phyloP scores from a whole-genome alignment of 352 stramenopile species.

The Pythium oligandrum region DNA sequence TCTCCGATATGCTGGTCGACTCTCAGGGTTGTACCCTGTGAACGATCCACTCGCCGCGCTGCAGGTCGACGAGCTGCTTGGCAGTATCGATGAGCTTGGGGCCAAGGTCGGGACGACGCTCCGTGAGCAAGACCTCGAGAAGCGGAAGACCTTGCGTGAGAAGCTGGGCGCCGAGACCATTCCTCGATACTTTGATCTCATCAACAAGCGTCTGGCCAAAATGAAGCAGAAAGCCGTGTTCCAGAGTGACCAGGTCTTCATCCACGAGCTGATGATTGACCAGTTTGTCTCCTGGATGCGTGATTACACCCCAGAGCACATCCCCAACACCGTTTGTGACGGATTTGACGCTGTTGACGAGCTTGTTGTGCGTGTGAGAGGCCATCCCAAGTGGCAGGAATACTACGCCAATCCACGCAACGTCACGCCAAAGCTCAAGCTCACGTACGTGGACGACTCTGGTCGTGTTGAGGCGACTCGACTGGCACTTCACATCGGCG shows the following conservation, averaged over 20 bases:
- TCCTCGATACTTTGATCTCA: constrained; percentile 18
- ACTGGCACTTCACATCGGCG: constrained; percentile 48
- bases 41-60: constrained; percentile 10
- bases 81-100: constrained; percentile 21
- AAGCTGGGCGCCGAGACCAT: constrained; percentile 2
- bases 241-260: constrained; percentile 16
- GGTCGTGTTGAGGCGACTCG: constrained; percentile 47
- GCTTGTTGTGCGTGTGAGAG: constrained; percentile 14
- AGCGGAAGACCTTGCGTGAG: too few species aligned
- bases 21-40: constrained; percentile 28
- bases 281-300: constrained; percentile 16
- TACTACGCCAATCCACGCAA: constrained; percentile 23
- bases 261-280: constrained; percentile 27
- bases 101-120: constrained; percentile 21
- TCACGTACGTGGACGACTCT: constrained; percentile 54
- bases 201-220: constrained; percentile 26
- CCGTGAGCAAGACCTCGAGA: too few species aligned
- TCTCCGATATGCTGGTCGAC: constrained; percentile 29
- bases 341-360: constrained; percentile 11
- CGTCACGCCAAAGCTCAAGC: constrained; percentile 29
- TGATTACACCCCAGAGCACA: constrained; percentile 19
- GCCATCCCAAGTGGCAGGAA: constrained; percentile 26
- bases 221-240: constrained; percentile 20
- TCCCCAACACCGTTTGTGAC: constrained; percentile 22
- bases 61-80: constrained; percentile 25